Percentiles rank a stretch among this genome's conserved stretches.
Evolutionary conservation across 169 alveolate species (phyloP).

Genomic region (Plasmodium sp.): DNA sequence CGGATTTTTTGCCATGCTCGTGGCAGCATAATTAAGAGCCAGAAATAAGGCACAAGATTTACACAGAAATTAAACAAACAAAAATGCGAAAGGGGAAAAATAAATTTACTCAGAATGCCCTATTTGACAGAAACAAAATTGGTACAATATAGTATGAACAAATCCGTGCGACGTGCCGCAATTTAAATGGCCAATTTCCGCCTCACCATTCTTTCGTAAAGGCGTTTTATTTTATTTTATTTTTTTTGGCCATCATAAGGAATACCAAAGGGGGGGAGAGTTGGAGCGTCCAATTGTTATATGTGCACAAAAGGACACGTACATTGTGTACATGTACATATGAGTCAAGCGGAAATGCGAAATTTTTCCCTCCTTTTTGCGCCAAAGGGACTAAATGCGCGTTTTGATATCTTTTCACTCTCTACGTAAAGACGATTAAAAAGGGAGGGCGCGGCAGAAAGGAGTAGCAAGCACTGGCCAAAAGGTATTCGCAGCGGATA

Average conservation of each 20-base stretch:
- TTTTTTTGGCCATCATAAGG: background rate
- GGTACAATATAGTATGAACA: background rate
- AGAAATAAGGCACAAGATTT: background rate
- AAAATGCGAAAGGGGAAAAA: background rate
- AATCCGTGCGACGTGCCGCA: background rate
- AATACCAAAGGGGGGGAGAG: background rate
- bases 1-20: background rate
- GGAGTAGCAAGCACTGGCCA: background rate
- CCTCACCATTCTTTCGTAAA: background rate
- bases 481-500: background rate
- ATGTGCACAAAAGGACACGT: background rate
- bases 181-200: background rate
- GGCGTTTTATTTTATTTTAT: background rate
- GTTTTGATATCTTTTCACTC: background rate
- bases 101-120: background rate
- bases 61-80: background rate
- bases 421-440: background rate
- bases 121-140: background rate
- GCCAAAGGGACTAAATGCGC: background rate
- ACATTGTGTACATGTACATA: background rate
- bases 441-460: background rate
- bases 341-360: background rate
- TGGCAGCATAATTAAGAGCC: constrained; percentile 4
- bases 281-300: background rate
- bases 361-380: background rate